These are phyloP conservation scores for Hemileccinum rubropunctum DNA, from an alignment of 768 basidiomycete species.

Conservation along the genomic window DNA sequence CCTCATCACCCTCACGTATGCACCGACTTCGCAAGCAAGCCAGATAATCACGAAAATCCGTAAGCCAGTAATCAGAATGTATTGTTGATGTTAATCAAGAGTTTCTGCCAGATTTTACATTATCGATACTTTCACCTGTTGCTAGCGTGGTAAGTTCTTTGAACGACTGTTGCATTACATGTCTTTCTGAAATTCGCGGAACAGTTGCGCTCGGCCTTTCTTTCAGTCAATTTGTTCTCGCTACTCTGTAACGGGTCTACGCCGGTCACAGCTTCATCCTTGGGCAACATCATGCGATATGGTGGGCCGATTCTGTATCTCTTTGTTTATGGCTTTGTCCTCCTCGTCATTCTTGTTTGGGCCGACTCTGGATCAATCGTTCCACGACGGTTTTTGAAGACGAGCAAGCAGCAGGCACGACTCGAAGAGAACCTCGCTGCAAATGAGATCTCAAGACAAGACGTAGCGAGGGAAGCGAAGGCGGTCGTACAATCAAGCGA, in stretches of 20 bases:
- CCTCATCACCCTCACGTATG: constrained; percentile 72
- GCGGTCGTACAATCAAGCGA: constrained; percentile 49
- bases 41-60: constrained; percentile 59
- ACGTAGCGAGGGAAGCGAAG: constrained; percentile 55
- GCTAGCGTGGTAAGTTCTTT: constrained; percentile 38
- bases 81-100: background rate
- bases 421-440: constrained; percentile 12
- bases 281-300: constrained; percentile 55
- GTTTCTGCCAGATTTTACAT: constrained; percentile 48
- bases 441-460: constrained; percentile 35
- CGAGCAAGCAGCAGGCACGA: constrained; percentile 11
- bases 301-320: constrained; percentile 79
- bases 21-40: constrained; percentile 52
- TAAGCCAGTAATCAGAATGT: constrained; percentile 20
- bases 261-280: constrained; percentile 42
- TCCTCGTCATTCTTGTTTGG: constrained; percentile 66
- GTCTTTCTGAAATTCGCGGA: background rate
- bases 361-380: constrained; percentile 65
- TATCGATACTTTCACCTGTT: constrained; percentile 64
- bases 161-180: background rate
- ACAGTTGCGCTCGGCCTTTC: constrained; percentile 63
- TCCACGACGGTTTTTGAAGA: constrained; percentile 36
- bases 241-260: constrained; percentile 61
- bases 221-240: constrained; percentile 78
- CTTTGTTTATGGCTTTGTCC: constrained; percentile 53